Conservation (phyloP, 2,329 filamentous ascomycete species). For the Chaetoscypha palmicola region DNA sequence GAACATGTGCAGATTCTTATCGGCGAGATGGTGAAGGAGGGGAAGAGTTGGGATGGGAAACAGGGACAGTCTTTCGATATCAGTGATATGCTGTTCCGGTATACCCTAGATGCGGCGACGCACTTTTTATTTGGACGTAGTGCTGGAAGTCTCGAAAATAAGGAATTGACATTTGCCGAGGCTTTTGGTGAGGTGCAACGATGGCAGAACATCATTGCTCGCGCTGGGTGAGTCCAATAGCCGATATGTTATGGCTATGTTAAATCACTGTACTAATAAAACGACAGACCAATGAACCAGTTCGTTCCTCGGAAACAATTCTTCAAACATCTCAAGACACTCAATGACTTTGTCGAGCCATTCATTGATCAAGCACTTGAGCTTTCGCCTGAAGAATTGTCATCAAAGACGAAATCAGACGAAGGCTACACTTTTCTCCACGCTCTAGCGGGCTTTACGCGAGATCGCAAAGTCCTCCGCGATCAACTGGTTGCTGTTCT, state of each 20-base stretch:
- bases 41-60: conserved; percentile 41
- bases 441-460: conserved; percentile 73
- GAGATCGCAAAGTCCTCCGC: conserved; percentile 62
- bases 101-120: conserved; percentile 77
- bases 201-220: conserved; percentile 60
- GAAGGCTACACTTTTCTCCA: conserved; percentile 78
- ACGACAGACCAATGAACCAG: conserved; percentile 47
- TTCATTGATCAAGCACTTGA: conserved; percentile 71
- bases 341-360: conserved; percentile 69
- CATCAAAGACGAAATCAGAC: conserved; percentile 64
- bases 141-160: conserved; percentile 51
- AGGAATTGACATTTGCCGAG: conserved; percentile 63
- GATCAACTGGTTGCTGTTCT: conserved; percentile 81
- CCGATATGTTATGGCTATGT: conserved; percentile 18
- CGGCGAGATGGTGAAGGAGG: conserved; percentile 53
- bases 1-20: conserved; percentile 69
- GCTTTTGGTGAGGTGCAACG: conserved; percentile 76
- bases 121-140: conserved; percentile 79
- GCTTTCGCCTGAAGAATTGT: conserved; percentile 64
- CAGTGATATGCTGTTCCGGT: conserved; percentile 73
- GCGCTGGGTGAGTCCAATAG: conserved; percentile 43
- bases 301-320: conserved; percentile 61
- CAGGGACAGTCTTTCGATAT: conserved; percentile 60
- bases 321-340: conserved; percentile 54
- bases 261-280: conserved; percentile 3